Conservation (phyloP, 2,329 filamentous ascomycete species). For the Cyphellophora attinorum region DNA sequence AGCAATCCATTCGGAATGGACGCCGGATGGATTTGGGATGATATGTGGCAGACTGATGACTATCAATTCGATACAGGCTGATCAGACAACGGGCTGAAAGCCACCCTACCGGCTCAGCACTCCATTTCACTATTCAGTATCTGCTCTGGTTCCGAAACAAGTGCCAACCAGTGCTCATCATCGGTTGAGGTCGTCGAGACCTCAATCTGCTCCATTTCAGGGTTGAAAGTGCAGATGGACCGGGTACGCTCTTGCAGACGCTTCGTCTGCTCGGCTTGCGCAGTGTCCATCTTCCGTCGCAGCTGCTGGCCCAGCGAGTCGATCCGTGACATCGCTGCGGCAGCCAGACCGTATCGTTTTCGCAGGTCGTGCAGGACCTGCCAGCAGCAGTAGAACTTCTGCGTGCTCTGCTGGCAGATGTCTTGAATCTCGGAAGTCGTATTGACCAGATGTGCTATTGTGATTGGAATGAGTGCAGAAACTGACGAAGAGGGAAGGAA, state of each 20-base stretch:
- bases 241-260: too few species aligned
- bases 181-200: too few species aligned
- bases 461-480: constrained; percentile 7
- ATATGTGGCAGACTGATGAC: not conserved
- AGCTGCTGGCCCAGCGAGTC: constrained; percentile 8
- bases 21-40: not conserved
- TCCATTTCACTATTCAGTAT: too few species aligned
- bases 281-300: constrained; percentile 1
- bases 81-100: too few species aligned
- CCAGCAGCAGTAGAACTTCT: constrained; percentile 13
- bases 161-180: too few species aligned
- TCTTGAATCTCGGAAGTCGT: constrained; percentile 7
- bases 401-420: constrained; percentile 8
- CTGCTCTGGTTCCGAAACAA: too few species aligned
- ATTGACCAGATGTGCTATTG: constrained; percentile 9
- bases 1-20: too few species aligned
- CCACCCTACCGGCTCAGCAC: too few species aligned
- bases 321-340: constrained; percentile 8
- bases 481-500: constrained; percentile 9
- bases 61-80: too few species aligned
- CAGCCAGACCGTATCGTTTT: constrained; percentile 7
- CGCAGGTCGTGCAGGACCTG: constrained; percentile 9
- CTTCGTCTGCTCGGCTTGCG: not conserved
- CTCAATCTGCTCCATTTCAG: too few species aligned
- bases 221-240: too few species aligned